These are phyloP conservation scores for Candida maris DNA, from an alignment of 805 yeast species.

Conservation along the genomic window DNA sequence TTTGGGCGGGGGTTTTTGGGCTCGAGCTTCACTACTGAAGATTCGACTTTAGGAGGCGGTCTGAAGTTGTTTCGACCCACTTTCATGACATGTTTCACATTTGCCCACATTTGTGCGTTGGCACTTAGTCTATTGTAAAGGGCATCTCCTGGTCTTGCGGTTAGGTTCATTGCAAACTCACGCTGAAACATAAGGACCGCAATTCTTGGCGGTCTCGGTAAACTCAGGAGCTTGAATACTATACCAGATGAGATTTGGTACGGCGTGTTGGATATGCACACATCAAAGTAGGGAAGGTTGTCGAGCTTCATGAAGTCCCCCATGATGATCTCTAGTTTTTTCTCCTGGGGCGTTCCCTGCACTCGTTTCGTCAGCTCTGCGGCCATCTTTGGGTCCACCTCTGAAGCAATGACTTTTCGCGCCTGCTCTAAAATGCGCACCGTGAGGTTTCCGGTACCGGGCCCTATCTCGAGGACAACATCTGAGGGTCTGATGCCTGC, in stretches of 20 bases:
- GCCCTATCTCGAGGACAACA: slow-evolving; percentile 93
- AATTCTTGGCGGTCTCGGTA: slow-evolving; percentile 91
- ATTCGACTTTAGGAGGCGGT: slow-evolving; percentile 98
- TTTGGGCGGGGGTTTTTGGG: slow-evolving; percentile 92
- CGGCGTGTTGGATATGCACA: slow-evolving; percentile 96
- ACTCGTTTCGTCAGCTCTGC: slow-evolving; percentile 97
- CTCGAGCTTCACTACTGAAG: slow-evolving; percentile 91
- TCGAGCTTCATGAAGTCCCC: slow-evolving; percentile 98
- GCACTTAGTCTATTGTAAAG: slow-evolving; percentile 91
- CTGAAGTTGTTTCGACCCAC: slow-evolving; percentile 95
- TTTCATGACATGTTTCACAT: slow-evolving; percentile 96
- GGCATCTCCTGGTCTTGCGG: slow-evolving; percentile 96
- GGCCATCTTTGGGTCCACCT: slow-evolving; percentile 99
- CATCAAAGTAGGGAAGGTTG: slow-evolving; percentile 81
- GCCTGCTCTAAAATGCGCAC: slow-evolving; percentile 91
- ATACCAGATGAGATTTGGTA: slow-evolving; percentile 96
- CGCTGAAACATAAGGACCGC: slow-evolving; percentile 96
- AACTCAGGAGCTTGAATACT: slow-evolving; percentile 86
- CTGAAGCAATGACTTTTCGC: slow-evolving; percentile 90
- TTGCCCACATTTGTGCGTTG: slow-evolving; percentile 99
- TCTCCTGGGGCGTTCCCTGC: slow-evolving; percentile 92
- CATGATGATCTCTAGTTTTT: slow-evolving; percentile 82
- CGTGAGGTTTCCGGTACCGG: slow-evolving; percentile 98
- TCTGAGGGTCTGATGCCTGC: slow-evolving; percentile 92
- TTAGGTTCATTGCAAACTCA: slow-evolving; percentile 88